Evolutionary conservation across 2,329 filamentous ascomycete species (phyloP).

Genomic region (Hypoxylon sp.): DNA sequence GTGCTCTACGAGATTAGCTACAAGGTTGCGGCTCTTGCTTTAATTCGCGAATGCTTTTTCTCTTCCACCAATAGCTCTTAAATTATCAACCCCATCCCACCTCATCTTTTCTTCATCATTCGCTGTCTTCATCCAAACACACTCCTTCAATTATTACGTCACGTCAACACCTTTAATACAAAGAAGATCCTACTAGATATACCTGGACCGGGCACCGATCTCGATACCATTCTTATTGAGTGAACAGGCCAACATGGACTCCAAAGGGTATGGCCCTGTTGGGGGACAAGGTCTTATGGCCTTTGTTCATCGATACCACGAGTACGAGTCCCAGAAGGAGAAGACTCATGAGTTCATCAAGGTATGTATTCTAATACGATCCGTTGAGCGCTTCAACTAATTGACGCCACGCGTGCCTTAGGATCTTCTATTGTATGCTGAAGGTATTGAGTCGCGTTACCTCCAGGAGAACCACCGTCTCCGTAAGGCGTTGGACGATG

Average conservation of each 20-base stretch:
- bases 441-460: slow-evolving; percentile 61
- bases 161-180: neutral
- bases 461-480: slow-evolving; percentile 63
- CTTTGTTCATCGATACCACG: slow-evolving; percentile 64
- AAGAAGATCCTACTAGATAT: neutral
- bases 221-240: neutral
- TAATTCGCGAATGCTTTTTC: neutral
- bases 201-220: neutral
- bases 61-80: neutral
- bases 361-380: slow-evolving; percentile 53
- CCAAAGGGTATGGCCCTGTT: slow-evolving; percentile 30
- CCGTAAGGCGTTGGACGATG: slow-evolving; percentile 59
- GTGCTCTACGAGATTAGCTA: neutral
- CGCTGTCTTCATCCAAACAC: neutral
- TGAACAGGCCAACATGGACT: slow-evolving; percentile 30
- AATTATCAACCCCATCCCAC: neutral
- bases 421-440: slow-evolving; percentile 64
- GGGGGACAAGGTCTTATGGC: slow-evolving; percentile 56
- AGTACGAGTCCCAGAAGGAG: slow-evolving; percentile 60
- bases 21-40: neutral
- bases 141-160: neutral
- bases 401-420: slow-evolving; percentile 46
- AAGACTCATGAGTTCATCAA: slow-evolving; percentile 63
- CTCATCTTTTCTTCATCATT: slow-evolving; percentile 1
- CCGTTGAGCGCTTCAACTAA: slow-evolving; percentile 1